Evolutionary conservation across 1,284 basidiomycete species (phyloP), one percentile per base, ranked within the genome.

Genomic region (Cystodermella granulosa): DNA sequence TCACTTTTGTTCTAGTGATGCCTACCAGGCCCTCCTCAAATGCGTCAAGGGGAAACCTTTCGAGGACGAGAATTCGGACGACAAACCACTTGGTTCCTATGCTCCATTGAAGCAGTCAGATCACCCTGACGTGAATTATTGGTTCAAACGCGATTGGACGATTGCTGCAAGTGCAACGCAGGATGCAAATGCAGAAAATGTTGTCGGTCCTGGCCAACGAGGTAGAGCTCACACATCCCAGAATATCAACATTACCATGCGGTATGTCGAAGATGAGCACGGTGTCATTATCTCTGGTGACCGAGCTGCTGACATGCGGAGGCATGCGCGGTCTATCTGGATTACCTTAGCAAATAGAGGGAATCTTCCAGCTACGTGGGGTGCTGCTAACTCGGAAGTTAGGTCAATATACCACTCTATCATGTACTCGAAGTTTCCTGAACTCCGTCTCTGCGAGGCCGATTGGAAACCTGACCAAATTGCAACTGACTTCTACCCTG

Each of bases 391-490:
- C n/a, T 11, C 28, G 11, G n/a, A 31, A 11, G 11, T 31, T n/a
- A 31, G 28, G n/a, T 31, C 28, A 11, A 11, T 31, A 11, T 31
- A 31, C 28, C 28, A 11, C 11, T 11, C 11, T n/a, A 11, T 23
- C 22, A 45, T 45, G 43, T 39, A 38, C 16, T 20, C 38, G 36
- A 34, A 16, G 4, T 39, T 22, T 22, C 34, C n/a, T n/a, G 43
- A 45, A 24, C 43, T 45, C 24, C 35, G 21, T 20, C 24, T 18
- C 24, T 45, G 43, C 16, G 43, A 45, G 3, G 20, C n/a, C 35
- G 26, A 45, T 24, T 45, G 43, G 43, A 45, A 45, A 36, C 17
- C 34, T 5, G 36, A 45, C n/a, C 34, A 39, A 15, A 20, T 45
- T 39, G 43, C 43, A 15, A 38, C 35, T 24, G 23, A 39, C 21